A percentile compares a stretch with the other conserved stretches of the same genome.
phyloP scores from a whole-genome alignment of 2,329 filamentous ascomycete genomes.

The Metarhizium rileyi region DNA sequence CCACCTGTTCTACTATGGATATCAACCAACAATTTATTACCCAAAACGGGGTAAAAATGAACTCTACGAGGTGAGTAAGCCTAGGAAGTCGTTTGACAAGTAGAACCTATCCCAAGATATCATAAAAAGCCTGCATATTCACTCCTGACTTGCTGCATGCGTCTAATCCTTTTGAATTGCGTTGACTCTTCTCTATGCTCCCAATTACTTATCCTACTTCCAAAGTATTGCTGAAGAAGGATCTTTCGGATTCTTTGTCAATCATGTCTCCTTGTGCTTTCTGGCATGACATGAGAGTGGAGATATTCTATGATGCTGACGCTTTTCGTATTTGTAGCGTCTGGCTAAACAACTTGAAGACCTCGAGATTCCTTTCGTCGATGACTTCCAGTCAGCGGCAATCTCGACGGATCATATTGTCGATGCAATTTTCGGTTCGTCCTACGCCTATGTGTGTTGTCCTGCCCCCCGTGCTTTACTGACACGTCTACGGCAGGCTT shows the following conservation, averaged over 20 bases:
- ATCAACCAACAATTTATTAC: conserved; percentile 81
- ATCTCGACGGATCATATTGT: conserved; percentile 67
- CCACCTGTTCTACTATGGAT: conserved; percentile 86
- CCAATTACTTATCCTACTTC: not conserved
- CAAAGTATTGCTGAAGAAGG: not conserved
- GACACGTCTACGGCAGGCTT: conserved; percentile 49
- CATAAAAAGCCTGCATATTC: not conserved
- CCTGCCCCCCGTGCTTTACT: not conserved
- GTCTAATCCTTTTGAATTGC: not conserved
- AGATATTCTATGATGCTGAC: not conserved
- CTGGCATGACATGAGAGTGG: not conserved
- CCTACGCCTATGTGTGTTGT: conserved; percentile 7
- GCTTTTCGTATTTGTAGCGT: conserved; percentile 44
- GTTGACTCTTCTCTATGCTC: conserved; percentile 5
- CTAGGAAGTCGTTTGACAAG: not conserved
- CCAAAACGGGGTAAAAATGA: conserved; percentile 88
- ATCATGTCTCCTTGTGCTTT: not conserved
- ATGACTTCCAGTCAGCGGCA: conserved; percentile 64
- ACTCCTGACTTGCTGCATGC: not conserved
- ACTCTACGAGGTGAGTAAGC: conserved; percentile 62
- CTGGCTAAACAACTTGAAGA: conserved; percentile 77
- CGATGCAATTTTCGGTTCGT: conserved; percentile 84
- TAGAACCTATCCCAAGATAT: not conserved
- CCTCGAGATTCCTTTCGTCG: conserved; percentile 71
- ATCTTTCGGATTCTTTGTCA: not conserved